These are phyloP conservation scores for Rhodotorula paludigena DNA, from an alignment of 768 basidiomycete genomes.

Conservation along the genomic window DNA sequence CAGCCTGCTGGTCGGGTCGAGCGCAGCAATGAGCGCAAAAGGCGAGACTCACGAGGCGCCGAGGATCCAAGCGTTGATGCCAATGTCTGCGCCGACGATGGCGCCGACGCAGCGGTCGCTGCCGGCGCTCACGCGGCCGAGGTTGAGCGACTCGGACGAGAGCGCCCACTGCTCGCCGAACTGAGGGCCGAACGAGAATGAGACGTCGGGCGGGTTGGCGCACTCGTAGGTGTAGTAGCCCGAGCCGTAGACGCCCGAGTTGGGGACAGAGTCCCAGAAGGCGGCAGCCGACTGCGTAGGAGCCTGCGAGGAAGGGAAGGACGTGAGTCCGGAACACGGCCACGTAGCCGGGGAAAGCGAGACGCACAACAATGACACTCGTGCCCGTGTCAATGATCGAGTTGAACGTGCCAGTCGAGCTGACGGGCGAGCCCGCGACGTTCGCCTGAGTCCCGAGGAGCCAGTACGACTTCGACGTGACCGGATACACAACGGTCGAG, in stretches of 20 bases:
- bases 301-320: conserved; percentile 27
- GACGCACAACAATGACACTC: conserved; percentile 38
- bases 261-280: conserved; percentile 51
- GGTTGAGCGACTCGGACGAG: conserved; percentile 49
- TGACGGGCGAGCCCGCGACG: conserved; percentile 43
- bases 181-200: conserved; percentile 53
- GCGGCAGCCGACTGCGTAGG: conserved; percentile 48
- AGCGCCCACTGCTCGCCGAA: conserved; percentile 51
- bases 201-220: conserved; percentile 45
- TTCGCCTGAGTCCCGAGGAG: conserved; percentile 24
- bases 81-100: conserved; percentile 39
- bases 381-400: conserved; percentile 43
- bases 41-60: conserved; percentile 23
- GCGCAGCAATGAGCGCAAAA: neutral
- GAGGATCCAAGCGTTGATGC: conserved; percentile 37
- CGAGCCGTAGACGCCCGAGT: conserved; percentile 38
- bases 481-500: conserved; percentile 45
- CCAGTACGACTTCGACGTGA: conserved; percentile 48
- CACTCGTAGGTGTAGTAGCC: conserved; percentile 48
- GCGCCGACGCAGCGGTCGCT: conserved; percentile 36
- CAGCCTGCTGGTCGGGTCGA: neutral
- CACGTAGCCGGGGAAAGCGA: neutral
- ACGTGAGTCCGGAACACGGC: neutral
- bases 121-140: conserved; percentile 46
- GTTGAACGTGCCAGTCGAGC: conserved; percentile 40